Percentiles rank a stretch among this genome's conserved stretches.
These are phyloP conservation scores for Naganishia vishniacii DNA, from an alignment of 768 basidiomycete species.

Conservation along the genomic window DNA sequence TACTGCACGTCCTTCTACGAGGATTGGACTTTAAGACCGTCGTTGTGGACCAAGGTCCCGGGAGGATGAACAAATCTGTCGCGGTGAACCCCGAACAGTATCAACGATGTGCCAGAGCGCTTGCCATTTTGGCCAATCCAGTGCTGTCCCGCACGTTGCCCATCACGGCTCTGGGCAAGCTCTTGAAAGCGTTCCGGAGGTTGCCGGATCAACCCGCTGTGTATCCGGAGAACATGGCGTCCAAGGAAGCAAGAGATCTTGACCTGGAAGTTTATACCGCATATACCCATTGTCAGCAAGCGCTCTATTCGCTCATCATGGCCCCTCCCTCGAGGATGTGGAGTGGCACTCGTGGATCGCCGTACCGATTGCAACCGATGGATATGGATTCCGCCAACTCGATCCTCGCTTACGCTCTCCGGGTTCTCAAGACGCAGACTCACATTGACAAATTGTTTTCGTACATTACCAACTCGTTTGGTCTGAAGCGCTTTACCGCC, in stretches of 20 bases:
- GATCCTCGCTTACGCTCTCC: conserved; percentile 35
- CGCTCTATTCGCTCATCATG: conserved; percentile 43
- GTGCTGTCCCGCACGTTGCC: conserved; percentile 45
- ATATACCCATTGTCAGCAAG: conserved; percentile 42
- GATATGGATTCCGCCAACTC: conserved; percentile 31
- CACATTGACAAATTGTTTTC: background rate
- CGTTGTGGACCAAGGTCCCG: background rate
- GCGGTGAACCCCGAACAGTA: background rate
- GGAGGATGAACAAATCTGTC: background rate
- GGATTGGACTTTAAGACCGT: conserved; percentile 9
- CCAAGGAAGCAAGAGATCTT: conserved; percentile 26
- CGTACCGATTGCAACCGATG: conserved; percentile 37
- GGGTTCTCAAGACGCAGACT: conserved; percentile 21
- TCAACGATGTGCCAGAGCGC: conserved; percentile 39
- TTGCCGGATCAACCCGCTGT: conserved; percentile 36
- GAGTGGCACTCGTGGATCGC: conserved; percentile 1
- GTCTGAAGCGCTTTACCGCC: background rate
- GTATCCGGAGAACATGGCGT: conserved; percentile 34
- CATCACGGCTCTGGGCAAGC: conserved; percentile 31
- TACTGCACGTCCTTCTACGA: conserved; percentile 37
- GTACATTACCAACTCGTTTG: background rate
- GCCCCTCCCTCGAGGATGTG: conserved; percentile 35
- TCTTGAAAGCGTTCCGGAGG: conserved; percentile 35
- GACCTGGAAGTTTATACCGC: conserved; percentile 40
- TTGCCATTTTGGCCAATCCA: conserved; percentile 45